phyloP scores from a whole-genome alignment of 768 basidiomycete genomes.

The Boletus bicolor region DNA sequence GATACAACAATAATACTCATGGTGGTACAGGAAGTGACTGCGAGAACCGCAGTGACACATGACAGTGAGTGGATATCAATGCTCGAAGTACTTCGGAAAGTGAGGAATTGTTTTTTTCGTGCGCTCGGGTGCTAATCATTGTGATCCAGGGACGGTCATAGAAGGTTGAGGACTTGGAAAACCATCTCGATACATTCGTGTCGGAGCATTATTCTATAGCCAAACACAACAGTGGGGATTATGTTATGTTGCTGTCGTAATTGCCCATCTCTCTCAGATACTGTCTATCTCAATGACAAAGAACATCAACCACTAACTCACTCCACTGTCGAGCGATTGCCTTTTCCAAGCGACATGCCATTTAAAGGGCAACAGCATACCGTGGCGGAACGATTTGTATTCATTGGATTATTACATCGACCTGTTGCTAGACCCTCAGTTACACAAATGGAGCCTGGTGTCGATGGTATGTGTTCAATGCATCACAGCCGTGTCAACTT shows the following conservation, averaged over 20 bases:
- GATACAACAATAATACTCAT: neutral
- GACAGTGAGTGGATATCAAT: neutral
- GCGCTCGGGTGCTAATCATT: neutral
- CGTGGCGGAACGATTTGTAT: slow-evolving; percentile 27
- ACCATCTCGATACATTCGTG: neutral
- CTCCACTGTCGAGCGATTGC: no score
- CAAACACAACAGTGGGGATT: neutral
- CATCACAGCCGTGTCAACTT: slow-evolving; percentile 9
- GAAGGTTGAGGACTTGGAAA: neutral
- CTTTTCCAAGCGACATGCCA: no score
- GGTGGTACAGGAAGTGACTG: neutral
- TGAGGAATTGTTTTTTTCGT: neutral
- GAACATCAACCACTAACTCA: neutral
- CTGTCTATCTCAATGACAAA: neutral
- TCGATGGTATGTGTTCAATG: slow-evolving; percentile 40
- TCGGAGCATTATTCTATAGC: neutral
- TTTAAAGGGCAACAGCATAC: slow-evolving; percentile 19
- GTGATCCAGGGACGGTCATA: neutral
- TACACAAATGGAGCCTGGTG: slow-evolving; percentile 41
- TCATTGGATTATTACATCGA: slow-evolving; percentile 25
- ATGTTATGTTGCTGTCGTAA: neutral
- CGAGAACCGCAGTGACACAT: neutral
- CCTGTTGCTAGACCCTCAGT: slow-evolving; percentile 28
- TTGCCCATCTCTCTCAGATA: neutral
- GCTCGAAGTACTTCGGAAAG: no score